Conservation (phyloP, 176 grass and related monocot genomes). For the Eragrostis nindensis region DNA sequence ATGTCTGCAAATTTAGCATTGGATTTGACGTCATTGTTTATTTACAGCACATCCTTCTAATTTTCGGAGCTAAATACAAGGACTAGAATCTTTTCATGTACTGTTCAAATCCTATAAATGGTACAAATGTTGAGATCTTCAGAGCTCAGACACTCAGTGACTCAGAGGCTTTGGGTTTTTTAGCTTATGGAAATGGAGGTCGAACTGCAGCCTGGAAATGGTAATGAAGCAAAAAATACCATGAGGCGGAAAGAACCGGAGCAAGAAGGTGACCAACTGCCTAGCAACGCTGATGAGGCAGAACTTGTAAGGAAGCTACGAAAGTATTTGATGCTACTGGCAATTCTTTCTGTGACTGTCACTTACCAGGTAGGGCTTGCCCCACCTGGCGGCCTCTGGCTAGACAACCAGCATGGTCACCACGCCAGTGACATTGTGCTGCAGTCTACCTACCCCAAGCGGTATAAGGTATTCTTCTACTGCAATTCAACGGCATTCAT, state of each 20-base stretch:
- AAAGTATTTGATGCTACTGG: conserved; percentile 59
- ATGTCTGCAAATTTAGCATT: not conserved
- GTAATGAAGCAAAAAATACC: not conserved
- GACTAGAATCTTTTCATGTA: conserved; percentile 7
- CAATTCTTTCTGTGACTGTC: conserved; percentile 47
- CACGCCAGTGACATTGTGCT: conserved; percentile 42
- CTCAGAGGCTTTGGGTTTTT: not conserved
- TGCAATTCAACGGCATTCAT: conserved; percentile 47
- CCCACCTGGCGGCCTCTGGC: conserved; percentile 63
- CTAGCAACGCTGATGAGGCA: conserved; percentile 10
- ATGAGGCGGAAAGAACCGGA: not conserved
- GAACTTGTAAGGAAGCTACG: conserved; percentile 50
- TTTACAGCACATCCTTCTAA: not conserved
- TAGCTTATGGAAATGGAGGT: conserved; percentile 33
- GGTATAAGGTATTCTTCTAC: conserved; percentile 56
- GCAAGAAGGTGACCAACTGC: conserved; percentile 9
- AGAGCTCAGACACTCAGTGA: not conserved
- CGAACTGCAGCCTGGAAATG: conserved; percentile 2
- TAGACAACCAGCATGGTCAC: conserved; percentile 43
- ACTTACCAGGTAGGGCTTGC: conserved; percentile 53
- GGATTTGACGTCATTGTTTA: conserved; percentile 19
- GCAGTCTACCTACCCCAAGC: conserved; percentile 23
- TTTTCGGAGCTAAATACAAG: conserved; percentile 13
- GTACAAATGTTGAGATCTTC: conserved; percentile 15
- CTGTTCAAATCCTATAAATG: not conserved